phyloP scores from a whole-genome alignment of 2,329 filamentous ascomycete genomes.

The Fusarium devonianum region DNA sequence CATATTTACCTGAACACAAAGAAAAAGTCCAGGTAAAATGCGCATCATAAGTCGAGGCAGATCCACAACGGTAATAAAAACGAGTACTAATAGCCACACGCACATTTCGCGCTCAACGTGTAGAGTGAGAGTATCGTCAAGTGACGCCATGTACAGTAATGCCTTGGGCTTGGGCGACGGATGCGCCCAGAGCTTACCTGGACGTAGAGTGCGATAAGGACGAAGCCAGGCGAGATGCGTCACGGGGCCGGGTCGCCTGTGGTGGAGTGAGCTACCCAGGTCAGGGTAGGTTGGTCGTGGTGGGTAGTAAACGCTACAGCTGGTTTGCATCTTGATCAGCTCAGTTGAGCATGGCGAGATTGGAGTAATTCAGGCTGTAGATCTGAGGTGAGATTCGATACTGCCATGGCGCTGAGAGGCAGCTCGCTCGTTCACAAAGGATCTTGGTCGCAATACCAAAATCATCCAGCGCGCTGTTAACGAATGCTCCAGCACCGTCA shows the following conservation, averaged over 20 bases:
- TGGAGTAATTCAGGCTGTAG: no score
- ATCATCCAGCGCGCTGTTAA: no score
- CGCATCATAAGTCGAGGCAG: slow-evolving; percentile 7
- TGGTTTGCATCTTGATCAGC: no score
- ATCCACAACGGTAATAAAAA: slow-evolving; percentile 7
- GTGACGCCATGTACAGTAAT: slow-evolving; percentile 3
- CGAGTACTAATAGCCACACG: no score
- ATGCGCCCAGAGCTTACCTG: background rate
- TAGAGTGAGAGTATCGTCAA: background rate
- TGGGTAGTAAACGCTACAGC: no score
- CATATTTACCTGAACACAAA: background rate
- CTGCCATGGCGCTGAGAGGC: no score
- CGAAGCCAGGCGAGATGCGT: slow-evolving; percentile 9
- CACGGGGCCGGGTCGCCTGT: slow-evolving; percentile 10
- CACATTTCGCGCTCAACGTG: background rate
- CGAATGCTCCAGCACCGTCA: no score
- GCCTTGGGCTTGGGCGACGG: background rate
- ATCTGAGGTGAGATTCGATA: no score
- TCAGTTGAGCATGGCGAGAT: no score
- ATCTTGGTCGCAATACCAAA: no score
- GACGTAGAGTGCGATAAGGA: slow-evolving; percentile 7
- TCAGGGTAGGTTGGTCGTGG: slow-evolving; percentile 1
- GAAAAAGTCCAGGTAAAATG: background rate
- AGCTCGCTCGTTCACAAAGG: no score
- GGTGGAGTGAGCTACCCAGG: background rate